phyloP scores from a whole-genome alignment of 129 eudicot species.

The Heracleum sosnowskyi region DNA sequence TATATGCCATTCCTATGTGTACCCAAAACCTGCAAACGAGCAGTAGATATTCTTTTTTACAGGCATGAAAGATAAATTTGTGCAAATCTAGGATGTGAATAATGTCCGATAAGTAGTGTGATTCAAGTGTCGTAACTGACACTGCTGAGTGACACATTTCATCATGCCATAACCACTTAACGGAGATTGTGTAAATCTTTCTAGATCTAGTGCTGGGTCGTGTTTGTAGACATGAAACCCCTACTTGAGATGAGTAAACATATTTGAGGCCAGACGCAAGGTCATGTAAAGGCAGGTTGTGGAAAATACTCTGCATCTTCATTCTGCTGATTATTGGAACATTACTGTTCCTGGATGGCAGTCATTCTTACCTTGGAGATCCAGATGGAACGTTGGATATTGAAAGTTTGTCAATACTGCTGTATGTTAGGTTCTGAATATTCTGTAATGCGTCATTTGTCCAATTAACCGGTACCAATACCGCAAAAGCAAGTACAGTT shows the following conservation, averaged over 20 bases:
- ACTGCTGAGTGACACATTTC: no score
- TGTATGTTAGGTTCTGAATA: slow-evolving; percentile 52
- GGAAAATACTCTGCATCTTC: not conserved
- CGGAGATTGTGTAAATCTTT: not conserved
- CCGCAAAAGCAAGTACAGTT: slow-evolving; percentile 62
- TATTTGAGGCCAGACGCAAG: not conserved
- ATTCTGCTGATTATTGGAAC: not conserved
- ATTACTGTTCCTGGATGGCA: not conserved
- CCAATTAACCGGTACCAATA: slow-evolving; percentile 84
- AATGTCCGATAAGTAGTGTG: not conserved
- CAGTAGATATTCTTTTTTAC: not conserved
- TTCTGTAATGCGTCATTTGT: slow-evolving; percentile 46
- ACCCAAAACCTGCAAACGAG: slow-evolving; percentile 56
- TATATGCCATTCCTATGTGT: slow-evolving; percentile 67
- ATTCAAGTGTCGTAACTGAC: not conserved
- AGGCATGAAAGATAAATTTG: not conserved
- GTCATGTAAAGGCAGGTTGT: not conserved
- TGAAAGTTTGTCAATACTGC: slow-evolving; percentile 85
- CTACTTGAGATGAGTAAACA: not conserved
- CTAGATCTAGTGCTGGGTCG: not conserved
- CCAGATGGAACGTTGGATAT: slow-evolving; percentile 83
- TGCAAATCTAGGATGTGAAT: not conserved
- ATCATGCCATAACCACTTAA: not conserved
- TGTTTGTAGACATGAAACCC: not conserved
- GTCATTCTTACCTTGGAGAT: slow-evolving; percentile 51